Evolutionary conservation across 768 basidiomycete species (phyloP).

Genomic region (Hygrocybe punicea): DNA sequence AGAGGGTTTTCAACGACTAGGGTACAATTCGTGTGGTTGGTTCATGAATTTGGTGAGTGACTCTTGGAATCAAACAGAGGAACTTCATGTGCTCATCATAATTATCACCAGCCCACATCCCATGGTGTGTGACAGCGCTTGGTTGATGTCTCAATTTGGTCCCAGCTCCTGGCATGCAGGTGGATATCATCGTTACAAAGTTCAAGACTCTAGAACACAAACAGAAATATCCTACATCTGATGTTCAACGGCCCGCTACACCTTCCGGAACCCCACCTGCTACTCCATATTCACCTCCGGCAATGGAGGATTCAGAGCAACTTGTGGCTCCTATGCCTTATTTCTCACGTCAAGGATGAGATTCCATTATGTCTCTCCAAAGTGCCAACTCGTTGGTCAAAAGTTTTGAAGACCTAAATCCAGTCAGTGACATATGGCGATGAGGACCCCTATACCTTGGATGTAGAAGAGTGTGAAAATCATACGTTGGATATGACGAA

Average conservation of each 20-base stretch:
- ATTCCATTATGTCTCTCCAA: background rate
- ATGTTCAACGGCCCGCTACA: background rate
- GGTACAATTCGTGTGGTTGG: conserved; percentile 74
- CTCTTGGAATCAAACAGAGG: background rate
- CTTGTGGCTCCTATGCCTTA: conserved; percentile 3
- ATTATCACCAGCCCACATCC: conserved; percentile 56
- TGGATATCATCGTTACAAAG: conserved; percentile 75
- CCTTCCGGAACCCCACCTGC: background rate
- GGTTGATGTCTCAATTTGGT: conserved; percentile 62
- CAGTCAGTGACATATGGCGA: too few species aligned
- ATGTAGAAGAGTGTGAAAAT: conserved; percentile 39
- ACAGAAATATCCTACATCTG: background rate
- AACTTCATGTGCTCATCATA: background rate
- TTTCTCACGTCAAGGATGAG: background rate
- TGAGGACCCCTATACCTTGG: conserved; percentile 20
- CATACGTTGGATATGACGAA: too few species aligned
- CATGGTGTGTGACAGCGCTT: conserved; percentile 69
- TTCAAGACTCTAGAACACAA: conserved; percentile 29
- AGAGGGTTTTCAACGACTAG: conserved; percentile 45
- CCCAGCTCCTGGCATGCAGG: conserved; percentile 36
- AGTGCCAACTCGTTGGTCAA: background rate
- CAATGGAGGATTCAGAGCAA: background rate
- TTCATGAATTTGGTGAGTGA: too few species aligned
- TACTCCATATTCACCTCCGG: too few species aligned
- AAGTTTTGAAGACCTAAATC: conserved; percentile 35